Percentiles rank a stretch among this genome's conserved stretches.
Conservation (phyloP, 2,329 filamentous ascomycete genomes). For the Cladosporium halotolerans region DNA sequence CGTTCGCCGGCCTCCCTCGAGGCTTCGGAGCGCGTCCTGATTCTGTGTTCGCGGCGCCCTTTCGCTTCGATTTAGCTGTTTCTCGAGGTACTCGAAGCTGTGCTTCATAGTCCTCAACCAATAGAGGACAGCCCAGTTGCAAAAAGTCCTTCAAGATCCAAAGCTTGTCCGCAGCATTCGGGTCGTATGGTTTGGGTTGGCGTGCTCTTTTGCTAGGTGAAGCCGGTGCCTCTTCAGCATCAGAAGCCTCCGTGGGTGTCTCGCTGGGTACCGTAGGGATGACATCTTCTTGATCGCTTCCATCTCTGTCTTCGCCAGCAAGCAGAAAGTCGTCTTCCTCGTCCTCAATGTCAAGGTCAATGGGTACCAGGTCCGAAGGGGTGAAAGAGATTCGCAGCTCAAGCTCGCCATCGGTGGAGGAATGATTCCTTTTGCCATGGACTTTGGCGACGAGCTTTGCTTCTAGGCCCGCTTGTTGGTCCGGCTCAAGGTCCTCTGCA, state of each 20-base stretch:
- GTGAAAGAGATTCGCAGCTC: conserved; percentile 75
- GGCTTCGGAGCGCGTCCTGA: conserved; percentile 14
- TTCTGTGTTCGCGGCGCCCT: conserved; percentile 19
- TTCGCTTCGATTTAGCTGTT: conserved; percentile 21
- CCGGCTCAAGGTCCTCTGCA: conserved; percentile 11
- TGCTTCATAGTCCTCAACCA: conserved; percentile 60
- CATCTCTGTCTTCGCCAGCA: conserved; percentile 28
- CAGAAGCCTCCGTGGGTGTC: conserved; percentile 15
- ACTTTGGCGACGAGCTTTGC: conserved; percentile 58
- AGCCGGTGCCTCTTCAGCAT: conserved; percentile 24
- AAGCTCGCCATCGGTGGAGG: conserved; percentile 64
- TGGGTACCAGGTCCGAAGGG: conserved; percentile 68
- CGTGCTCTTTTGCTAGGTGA: conserved; percentile 36
- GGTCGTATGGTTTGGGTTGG: conserved; percentile 52
- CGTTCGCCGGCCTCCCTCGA: conserved; percentile 13
- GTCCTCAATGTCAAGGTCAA: conserved; percentile 71
- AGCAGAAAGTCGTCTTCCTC: conserved; percentile 49
- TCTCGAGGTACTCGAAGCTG: conserved; percentile 24
- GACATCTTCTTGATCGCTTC: conserved; percentile 28
- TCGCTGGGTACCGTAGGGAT: conserved; percentile 13
- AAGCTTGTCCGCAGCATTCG: conserved; percentile 56
- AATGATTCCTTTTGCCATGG: conserved; percentile 61
- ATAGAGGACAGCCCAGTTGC: conserved; percentile 58
- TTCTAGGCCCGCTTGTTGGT: conserved; percentile 43
- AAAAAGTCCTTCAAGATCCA: conserved; percentile 65